Evolutionary conservation across 164 flowering plant species (phyloP).

Genomic region (Nymphaea colorata): DNA sequence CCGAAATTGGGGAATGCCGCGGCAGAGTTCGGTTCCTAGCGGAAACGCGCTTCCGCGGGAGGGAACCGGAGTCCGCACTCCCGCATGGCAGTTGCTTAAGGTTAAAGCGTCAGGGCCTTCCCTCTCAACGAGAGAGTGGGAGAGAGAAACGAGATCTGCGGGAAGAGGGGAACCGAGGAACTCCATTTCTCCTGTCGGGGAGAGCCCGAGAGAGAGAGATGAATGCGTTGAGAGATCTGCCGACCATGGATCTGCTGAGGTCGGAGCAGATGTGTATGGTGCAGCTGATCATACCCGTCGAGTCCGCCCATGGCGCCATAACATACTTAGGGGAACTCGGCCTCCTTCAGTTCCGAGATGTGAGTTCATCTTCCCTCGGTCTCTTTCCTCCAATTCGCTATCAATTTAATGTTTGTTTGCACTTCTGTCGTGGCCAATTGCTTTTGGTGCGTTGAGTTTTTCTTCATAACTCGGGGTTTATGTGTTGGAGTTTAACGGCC

Average conservation of each 20-base stretch:
- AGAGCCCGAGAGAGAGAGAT: not conserved
- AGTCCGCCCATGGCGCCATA: slow-evolving; percentile 79
- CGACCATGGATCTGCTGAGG: slow-evolving; percentile 90
- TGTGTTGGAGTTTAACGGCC: too few species aligned
- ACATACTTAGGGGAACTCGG: slow-evolving; percentile 90
- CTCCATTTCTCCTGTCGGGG: not conserved
- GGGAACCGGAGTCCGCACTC: not conserved
- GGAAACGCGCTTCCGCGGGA: too few species aligned
- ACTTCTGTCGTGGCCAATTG: not conserved
- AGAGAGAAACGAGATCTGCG: slow-evolving; percentile 1
- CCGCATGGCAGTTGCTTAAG: too few species aligned
- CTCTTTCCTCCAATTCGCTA: not conserved
- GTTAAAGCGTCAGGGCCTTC: too few species aligned
- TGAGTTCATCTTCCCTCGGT: slow-evolving; percentile 12
- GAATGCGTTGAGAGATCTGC: slow-evolving; percentile 31
- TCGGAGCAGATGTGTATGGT: slow-evolving; percentile 89
- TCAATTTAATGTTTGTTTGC: not conserved
- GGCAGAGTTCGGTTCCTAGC: too few species aligned
- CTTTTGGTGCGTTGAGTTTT: not conserved
- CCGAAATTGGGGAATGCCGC: too few species aligned
- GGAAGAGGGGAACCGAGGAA: not conserved
- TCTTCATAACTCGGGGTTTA: not conserved
- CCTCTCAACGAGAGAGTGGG: not conserved
- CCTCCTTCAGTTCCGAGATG: slow-evolving; percentile 81
- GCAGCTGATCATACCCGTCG: slow-evolving; percentile 85